Conservation (phyloP, 139 green algal species). For the Parachlorella kessleri region DNA sequence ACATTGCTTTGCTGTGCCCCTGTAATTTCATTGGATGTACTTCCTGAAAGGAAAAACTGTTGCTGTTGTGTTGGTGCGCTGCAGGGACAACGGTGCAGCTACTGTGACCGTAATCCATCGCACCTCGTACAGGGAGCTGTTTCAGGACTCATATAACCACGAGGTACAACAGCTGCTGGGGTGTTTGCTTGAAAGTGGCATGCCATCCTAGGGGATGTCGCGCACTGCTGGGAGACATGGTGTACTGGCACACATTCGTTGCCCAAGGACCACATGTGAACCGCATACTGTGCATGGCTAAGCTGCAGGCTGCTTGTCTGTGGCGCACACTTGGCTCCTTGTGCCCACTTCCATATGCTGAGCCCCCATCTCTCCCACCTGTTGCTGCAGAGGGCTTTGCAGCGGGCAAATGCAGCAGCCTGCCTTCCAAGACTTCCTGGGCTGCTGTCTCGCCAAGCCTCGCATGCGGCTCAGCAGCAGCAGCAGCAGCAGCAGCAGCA, state of each 20-base stretch:
- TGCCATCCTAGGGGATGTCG: too few species aligned
- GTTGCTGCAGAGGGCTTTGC: slow-evolving; percentile 14
- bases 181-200: too few species aligned
- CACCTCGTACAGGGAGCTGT: slow-evolving; percentile 39
- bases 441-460: background rate
- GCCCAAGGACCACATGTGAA: too few species aligned
- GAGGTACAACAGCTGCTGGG: too few species aligned
- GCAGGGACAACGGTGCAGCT: slow-evolving; percentile 63
- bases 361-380: background rate
- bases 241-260: too few species aligned
- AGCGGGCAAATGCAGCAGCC: slow-evolving; percentile 25
- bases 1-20: too few species aligned
- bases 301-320: too few species aligned
- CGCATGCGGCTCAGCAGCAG: background rate
- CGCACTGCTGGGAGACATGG: too few species aligned
- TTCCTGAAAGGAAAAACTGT: too few species aligned
- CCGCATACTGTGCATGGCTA: too few species aligned
- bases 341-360: background rate
- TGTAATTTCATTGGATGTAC: too few species aligned
- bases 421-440: slow-evolving; percentile 33
- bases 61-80: too few species aligned
- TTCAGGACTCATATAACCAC: slow-evolving; percentile 17
- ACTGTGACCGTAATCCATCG: slow-evolving; percentile 80
- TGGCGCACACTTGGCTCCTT: background rate
- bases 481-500: slow-evolving; percentile 3